These are phyloP conservation scores for Cylindrotheca fusiformis DNA, from an alignment of 108 stramenopile species.

Conservation along the genomic window DNA sequence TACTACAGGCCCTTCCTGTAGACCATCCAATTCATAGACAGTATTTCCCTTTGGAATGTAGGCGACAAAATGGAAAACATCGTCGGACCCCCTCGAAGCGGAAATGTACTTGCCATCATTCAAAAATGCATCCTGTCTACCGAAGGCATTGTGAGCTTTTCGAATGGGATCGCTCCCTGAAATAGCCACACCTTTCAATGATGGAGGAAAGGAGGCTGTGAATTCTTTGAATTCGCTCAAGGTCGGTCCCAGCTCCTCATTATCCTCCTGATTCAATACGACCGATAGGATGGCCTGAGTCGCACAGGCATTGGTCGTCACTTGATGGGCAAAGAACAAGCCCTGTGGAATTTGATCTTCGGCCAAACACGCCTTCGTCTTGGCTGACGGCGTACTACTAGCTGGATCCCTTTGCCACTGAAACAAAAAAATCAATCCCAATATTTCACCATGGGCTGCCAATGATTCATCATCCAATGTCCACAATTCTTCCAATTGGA, in stretches of 20 bases:
- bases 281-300: constrained; percentile 91
- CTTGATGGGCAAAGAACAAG: constrained; percentile 90
- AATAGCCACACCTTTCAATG: constrained; percentile 88
- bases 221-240: constrained; percentile 84
- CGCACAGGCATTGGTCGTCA: constrained; percentile 81
- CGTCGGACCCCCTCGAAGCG: constrained; percentile 52
- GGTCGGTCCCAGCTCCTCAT: constrained; percentile 63
- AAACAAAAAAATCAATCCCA: constrained; percentile 93
- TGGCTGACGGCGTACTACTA: constrained; percentile 29
- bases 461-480: constrained; percentile 75
- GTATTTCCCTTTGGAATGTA: constrained; percentile 76
- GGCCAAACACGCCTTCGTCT: constrained; percentile 10
- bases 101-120: constrained; percentile 52
- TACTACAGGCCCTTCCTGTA: constrained; percentile 85
- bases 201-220: constrained; percentile 73
- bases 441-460: constrained; percentile 38
- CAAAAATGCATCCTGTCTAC: constrained; percentile 85
- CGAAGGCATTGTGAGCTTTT: constrained; percentile 90
- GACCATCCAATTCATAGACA: constrained; percentile 95
- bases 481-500: constrained; percentile 80
- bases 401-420: too few relatives aligned
- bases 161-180: constrained; percentile 77
- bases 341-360: constrained; percentile 53
- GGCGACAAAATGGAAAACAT: constrained; percentile 96
- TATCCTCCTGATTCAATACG: constrained; percentile 56